Base-by-base conservation (phyloP, 352 stramenopile species). In the Phytophthora citrophthora region DNA sequence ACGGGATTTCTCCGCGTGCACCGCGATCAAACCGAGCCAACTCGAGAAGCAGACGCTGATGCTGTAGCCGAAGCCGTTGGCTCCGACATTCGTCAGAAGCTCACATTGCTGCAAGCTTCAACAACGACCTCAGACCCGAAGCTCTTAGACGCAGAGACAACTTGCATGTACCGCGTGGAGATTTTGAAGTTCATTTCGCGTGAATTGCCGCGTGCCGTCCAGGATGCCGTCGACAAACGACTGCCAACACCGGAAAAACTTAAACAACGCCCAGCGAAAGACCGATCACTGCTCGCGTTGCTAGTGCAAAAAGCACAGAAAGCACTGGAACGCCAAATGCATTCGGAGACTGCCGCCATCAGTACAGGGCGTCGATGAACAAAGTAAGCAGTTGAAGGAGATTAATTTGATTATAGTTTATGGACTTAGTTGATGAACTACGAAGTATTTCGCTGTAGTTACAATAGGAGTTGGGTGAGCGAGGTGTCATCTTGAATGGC, bases 181-280 rank as follows among this genome's bases (percentile, higher is more conserved):
- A 91, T 93, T 64, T 76, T 93, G 48, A 93, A 93, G 72, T 91
- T 87, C 51, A 87, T 91, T 29, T 91, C 85, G 1, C 84, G 86
- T 20, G 85, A 93, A 49, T 74, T 93, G 20, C 82, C 82, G n/a
- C 85, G 85, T 39, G 79, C 85, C 0, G 81, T 93, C 34, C 74
- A 84, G 15, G 82, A 93, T 16, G 74, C 85, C 9, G 77, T 91
- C 0, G 81, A 93, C 62, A 90, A 89, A 48, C 72, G 81, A 11
- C 64, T 93, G 0, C 77, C 77, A 12, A 61, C 73, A 49, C 57
- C 64, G 5, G 74, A 83, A 34, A 91, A 90, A 70, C 82, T 91
- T 44, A 72, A 77, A 51, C 56, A 88, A 7, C 70, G 65, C 5
- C 47, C 70, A 52, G 61, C 69, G 20, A 77, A 77, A 65, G 86